phyloP scores from a whole-genome alignment of 1,139 yeast species.

The Taiozyma onychis region DNA sequence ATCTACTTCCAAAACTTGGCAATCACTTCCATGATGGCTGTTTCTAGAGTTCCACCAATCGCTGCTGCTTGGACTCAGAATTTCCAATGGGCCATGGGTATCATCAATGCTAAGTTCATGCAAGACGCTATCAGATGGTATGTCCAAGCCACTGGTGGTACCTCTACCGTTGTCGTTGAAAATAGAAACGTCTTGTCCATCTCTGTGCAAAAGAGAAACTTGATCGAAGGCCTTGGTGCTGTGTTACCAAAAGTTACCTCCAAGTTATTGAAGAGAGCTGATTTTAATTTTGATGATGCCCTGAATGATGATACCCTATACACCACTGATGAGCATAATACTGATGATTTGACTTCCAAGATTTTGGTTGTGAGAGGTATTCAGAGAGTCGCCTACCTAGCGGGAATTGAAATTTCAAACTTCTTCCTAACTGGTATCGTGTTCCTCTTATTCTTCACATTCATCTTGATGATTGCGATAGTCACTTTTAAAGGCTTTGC shows the following conservation, averaged over 20 bases:
- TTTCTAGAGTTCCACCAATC: slow-evolving; percentile 86
- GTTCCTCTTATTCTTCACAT: slow-evolving; percentile 74
- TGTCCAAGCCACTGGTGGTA: slow-evolving; percentile 93
- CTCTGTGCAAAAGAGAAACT: slow-evolving; percentile 63
- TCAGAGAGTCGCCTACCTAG: slow-evolving; percentile 81
- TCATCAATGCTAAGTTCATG: slow-evolving; percentile 74
- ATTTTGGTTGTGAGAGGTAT: slow-evolving; percentile 84
- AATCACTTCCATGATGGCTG: slow-evolving; percentile 94
- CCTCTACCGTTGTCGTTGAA: slow-evolving; percentile 65
- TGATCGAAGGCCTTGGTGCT: slow-evolving; percentile 13
- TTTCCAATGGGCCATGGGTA: slow-evolving; percentile 95
- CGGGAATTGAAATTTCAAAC: slow-evolving; percentile 80
- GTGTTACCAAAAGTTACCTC: slow-evolving; percentile 9
- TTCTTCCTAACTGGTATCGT: slow-evolving; percentile 83
- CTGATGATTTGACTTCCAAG: slow-evolving; percentile 41
- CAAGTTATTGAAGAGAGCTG: slow-evolving; percentile 22
- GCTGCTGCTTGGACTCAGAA: slow-evolving; percentile 99
- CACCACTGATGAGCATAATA: slow-evolving; percentile 67
- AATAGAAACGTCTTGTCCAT: slow-evolving; percentile 54
- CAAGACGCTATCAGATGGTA: slow-evolving; percentile 91
- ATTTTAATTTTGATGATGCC: slow-evolving; percentile 43
- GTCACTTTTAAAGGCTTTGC: slow-evolving; percentile 68
- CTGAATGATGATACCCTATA: slow-evolving; percentile 49
- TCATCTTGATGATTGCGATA: slow-evolving; percentile 60
- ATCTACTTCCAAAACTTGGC: slow-evolving; percentile 93